Evolutionary conservation across 441 rosid genomes (phyloP), one percentile per base, ranked within the genome.

Genomic region (Dalechampia spathulata): DNA sequence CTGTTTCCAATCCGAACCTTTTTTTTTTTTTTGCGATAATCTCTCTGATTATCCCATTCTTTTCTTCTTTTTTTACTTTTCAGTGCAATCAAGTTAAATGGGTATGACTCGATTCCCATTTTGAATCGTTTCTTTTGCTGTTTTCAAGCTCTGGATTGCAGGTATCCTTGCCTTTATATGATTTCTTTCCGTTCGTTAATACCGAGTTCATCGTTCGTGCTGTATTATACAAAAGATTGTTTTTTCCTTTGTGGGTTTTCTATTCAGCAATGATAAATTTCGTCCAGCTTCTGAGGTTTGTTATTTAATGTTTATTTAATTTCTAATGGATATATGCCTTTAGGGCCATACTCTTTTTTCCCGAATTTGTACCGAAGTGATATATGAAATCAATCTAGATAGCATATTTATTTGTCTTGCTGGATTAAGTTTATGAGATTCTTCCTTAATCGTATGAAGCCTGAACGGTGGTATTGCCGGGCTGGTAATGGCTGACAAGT

Each of bases 161-260:
- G 83, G 80, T 78, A 63, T 63, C 23, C 14, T 48, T 32, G 61
- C 43, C 58, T 57, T 49, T 60, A 32, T 15, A 19, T 56, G 34
- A 39, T 59, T 43, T 32, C 9, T 68, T 49, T 22, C 14, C 38
- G 55, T 38, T 19, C 8, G 4, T 30, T 30, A n/a, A n/a, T n/a
- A 40, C 22, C 62, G 57, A 42, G 44, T 2, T 17, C 25, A 25
- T 25, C 52, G 14, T 37, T 32, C 47, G 19, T 25, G 47, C 25
- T 38, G 22, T 52, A 19, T 7, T 5, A 14, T 32, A 10, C 43
- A 32, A 22, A 32, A 20, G 27, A 25, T 22, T 14, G 4, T n/a
- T 42, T 55, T 30, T 10, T 42, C 2, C 13, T 23, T 38, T 48
- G 13, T 36, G 52, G 23, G 46, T 51, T 46, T 53, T 12, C n/a